Conservation (phyloP, 2,329 filamentous ascomycete genomes). For the Diaporthe eres region DNA sequence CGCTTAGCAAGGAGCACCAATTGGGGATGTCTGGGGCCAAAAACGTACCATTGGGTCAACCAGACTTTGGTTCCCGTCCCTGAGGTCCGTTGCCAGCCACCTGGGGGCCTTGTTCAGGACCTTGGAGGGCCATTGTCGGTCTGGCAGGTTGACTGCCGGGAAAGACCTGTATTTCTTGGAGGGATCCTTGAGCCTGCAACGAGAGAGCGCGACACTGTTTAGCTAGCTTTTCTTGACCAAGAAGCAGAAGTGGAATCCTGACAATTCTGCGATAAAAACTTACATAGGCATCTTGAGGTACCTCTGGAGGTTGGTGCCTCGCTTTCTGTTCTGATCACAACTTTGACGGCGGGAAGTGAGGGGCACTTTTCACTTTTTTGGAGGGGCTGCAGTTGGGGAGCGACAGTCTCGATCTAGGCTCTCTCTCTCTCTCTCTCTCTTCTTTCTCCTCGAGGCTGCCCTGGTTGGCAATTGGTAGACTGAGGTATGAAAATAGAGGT, state of each 20-base stretch:
- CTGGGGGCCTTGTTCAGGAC: slow-evolving; percentile 86
- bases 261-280: slow-evolving; percentile 39
- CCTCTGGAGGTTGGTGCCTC: slow-evolving; percentile 24
- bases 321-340: neutral
- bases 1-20: slow-evolving; percentile 14
- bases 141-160: slow-evolving; percentile 74
- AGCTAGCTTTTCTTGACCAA: neutral
- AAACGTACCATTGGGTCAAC: slow-evolving; percentile 88
- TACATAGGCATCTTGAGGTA: slow-evolving; percentile 51
- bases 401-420: neutral
- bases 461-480: neutral
- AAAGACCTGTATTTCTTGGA: slow-evolving; percentile 84
- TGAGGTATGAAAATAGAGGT: neutral
- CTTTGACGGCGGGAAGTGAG: slow-evolving; percentile 9
- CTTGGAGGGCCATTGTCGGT: slow-evolving; percentile 88
- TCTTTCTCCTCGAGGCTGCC: neutral
- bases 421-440: neutral
- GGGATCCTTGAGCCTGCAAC: slow-evolving; percentile 77
- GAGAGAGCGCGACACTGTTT: slow-evolving; percentile 24
- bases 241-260: neutral
- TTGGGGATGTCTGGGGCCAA: neutral
- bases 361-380: slow-evolving; percentile 30
- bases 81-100: slow-evolving; percentile 90
- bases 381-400: slow-evolving; percentile 1
- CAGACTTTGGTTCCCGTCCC: slow-evolving; percentile 95